phyloP scores from a whole-genome alignment of 2,329 filamentous ascomycete species.

The Penicillium sp. region DNA sequence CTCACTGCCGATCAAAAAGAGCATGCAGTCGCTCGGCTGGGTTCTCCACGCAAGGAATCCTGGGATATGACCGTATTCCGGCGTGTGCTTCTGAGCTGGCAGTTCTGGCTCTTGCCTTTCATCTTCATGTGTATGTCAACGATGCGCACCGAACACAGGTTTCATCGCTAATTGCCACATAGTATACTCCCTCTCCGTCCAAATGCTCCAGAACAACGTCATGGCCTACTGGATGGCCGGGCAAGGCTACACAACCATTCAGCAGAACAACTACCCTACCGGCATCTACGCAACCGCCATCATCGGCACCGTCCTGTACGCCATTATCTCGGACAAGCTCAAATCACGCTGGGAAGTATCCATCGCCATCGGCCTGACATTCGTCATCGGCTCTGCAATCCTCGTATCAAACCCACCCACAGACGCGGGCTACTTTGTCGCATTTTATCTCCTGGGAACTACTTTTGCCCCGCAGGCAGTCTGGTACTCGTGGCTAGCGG shows the following conservation, averaged over 20 bases:
- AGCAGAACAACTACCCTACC: constrained; percentile 52
- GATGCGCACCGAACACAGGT: background rate
- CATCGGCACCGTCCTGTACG: constrained; percentile 46
- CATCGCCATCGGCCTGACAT: constrained; percentile 46
- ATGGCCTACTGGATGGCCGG: constrained; percentile 51
- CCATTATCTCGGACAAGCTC: constrained; percentile 46
- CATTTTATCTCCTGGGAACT: constrained; percentile 50
- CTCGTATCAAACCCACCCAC: constrained; percentile 16
- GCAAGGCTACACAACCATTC: constrained; percentile 46
- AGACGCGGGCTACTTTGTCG: constrained; percentile 45
- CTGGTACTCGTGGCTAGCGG: constrained; percentile 54
- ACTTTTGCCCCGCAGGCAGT: constrained; percentile 51
- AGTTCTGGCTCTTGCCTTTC: constrained; percentile 49
- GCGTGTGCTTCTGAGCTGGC: constrained; percentile 47
- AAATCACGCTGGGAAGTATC: constrained; percentile 50
- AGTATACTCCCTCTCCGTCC: constrained; percentile 49
- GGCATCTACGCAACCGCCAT: constrained; percentile 47
- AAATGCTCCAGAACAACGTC: constrained; percentile 49
- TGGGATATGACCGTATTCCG: constrained; percentile 36
- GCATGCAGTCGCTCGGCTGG: constrained; percentile 42
- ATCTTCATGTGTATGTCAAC: constrained; percentile 47
- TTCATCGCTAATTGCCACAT: background rate
- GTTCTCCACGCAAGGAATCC: constrained; percentile 29
- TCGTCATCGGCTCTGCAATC: constrained; percentile 39
- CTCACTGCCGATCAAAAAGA: constrained; percentile 37